phyloP scores from a whole-genome alignment of 306 rosid species.

The Cyclanthera cordifolia region DNA sequence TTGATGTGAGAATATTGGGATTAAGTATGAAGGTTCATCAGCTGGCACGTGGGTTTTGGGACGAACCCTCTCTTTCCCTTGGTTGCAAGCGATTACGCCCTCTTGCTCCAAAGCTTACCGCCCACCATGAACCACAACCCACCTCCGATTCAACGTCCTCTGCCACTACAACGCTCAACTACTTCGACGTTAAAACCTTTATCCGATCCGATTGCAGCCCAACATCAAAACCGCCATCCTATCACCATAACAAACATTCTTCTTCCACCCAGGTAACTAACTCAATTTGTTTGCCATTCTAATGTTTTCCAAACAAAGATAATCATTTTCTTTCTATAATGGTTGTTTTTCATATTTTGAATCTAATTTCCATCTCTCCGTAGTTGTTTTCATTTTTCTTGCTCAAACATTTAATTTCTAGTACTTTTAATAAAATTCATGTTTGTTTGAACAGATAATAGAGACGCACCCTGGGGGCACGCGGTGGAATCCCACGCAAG shows the following conservation, averaged over 20 bases:
- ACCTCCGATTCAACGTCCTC: background rate
- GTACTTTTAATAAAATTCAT: no score
- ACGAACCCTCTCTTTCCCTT: conserved; percentile 65
- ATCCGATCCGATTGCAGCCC: conserved; percentile 63
- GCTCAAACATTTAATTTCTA: no score
- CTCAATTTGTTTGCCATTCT: no score
- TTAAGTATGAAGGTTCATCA: conserved; percentile 92
- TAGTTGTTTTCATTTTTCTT: no score
- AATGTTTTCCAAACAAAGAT: no score
- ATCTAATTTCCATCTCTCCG: no score
- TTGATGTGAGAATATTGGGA: conserved; percentile 35
- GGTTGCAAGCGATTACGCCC: conserved; percentile 84
- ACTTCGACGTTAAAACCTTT: conserved; percentile 80
- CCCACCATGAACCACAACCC: conserved; percentile 7
- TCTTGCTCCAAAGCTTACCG: conserved; percentile 43
- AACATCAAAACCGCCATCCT: conserved; percentile 27
- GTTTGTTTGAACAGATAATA: background rate
- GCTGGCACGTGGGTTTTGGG: conserved; percentile 82
- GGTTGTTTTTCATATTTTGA: no score
- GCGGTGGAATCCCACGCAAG: conserved; percentile 96
- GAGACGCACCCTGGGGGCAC: conserved; percentile 89
- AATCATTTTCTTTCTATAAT: no score
- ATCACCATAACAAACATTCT: conserved; percentile 30
- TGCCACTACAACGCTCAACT: conserved; percentile 8
- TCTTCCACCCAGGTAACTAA: background rate